Base-by-base conservation (phyloP, 805 yeast genomes). In the Nakazawaea ishiwadae region DNA sequence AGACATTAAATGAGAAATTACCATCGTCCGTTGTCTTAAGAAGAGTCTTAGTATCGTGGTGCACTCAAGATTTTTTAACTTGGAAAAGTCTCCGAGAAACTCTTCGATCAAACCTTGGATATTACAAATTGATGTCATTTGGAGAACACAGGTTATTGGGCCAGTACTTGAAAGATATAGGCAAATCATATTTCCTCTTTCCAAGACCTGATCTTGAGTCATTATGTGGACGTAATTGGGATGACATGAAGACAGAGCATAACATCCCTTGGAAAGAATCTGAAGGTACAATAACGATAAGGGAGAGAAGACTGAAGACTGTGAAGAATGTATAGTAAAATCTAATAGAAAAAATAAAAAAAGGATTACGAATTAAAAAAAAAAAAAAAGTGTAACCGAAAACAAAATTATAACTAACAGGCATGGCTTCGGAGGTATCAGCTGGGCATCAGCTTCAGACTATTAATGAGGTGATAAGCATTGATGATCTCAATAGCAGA, bases 401-500 rank as follows among this genome's bases (percentile, higher is more conserved):
- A 23, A 23, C 12, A 24, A 5, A 24, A 24, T 10, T n/a, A 24
- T 10, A 24, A 24, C 3, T 23, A 31, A 6, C 33, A 31, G 9
- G 6, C 6, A 11, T 16, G 16, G 16, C 31, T 14, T 28, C 31
- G 16, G n/a, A n/a, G 9, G 16, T 7, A 9, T 15, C n/a, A 8
- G 16, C 16, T 9, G 31, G n/a, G 4, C 44, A 2, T 12, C 10
- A 49, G 2, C 41, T 52, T 1, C 42, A 29, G 2, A 16, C 50
- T 45, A 34, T 39, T 7, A 16, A 17, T n/a, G 49, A 56, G 37
- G 24, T 51, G 9, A 52, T 69, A 1, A 52, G 61, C 3, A 54
- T 53, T 32, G 73, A 48, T 54, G 76, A 62, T 60, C 63, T 66
- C 48, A 72, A 55, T 46, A 62, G 54, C 3, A 71, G 72, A 4